Evolutionary conservation across 164 flowering plant genomes (phyloP).

Genomic region (Sextonia rubra): DNA sequence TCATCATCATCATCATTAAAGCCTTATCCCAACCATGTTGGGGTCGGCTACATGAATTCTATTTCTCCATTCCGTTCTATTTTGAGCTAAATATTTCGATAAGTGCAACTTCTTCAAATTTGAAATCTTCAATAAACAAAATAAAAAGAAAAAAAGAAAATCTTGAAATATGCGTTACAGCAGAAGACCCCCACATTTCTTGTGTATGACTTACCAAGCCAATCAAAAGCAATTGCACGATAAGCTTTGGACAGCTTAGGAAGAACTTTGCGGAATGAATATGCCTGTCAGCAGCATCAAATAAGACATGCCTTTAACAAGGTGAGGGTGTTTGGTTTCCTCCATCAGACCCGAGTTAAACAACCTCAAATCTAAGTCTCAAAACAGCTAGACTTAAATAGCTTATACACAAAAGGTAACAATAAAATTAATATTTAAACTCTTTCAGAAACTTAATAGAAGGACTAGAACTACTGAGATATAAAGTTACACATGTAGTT

Average conservation of each 20-base stretch:
- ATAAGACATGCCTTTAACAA: neutral
- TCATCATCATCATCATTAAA: too few species aligned
- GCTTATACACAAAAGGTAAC: neutral
- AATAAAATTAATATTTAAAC: neutral
- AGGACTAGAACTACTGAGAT: neutral
- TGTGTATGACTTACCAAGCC: constrained; percentile 62
- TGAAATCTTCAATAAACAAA: neutral
- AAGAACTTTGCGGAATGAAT: constrained; percentile 85
- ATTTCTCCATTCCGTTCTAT: too few species aligned
- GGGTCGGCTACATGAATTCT: too few species aligned
- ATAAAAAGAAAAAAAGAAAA: neutral
- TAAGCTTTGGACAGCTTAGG: constrained; percentile 64
- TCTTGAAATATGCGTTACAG: neutral
- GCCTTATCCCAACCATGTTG: too few species aligned
- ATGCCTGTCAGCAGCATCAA: constrained; percentile 51
- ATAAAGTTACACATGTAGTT: neutral
- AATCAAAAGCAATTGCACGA: constrained; percentile 83
- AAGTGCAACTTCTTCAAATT: too few species aligned
- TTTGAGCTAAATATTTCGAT: too few species aligned
- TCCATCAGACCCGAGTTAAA: constrained; percentile 7
- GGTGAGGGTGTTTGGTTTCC: neutral
- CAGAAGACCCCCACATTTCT: neutral
- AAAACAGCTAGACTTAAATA: neutral
- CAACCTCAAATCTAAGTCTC: constrained; percentile 2
- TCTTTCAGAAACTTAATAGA: neutral